These are phyloP conservation scores for Streptanthus diversifolius DNA, from an alignment of 345 rosid genomes.

Conservation along the genomic window DNA sequence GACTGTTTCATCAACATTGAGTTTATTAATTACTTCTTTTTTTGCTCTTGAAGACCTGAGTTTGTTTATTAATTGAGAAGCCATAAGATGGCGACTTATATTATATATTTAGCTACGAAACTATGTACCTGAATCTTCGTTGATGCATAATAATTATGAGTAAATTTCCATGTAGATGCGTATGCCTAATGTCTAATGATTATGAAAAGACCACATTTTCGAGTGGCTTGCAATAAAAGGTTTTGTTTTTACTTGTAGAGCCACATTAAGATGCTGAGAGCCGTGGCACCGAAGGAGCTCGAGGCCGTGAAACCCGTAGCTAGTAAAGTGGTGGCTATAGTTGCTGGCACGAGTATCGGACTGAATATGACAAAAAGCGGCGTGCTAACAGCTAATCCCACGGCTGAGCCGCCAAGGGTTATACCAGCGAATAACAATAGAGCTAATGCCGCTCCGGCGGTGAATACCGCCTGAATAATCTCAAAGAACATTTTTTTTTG, in stretches of 20 bases:
- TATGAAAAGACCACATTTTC: not conserved
- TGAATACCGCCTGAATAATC: conserved; percentile 13
- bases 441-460: conserved; percentile 54
- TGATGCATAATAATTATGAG: not conserved
- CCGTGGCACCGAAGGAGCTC: conserved; percentile 54
- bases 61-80: not conserved
- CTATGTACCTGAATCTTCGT: not conserved
- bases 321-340: conserved; percentile 44
- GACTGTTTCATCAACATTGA: not conserved
- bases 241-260: conserved; percentile 45
- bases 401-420: conserved; percentile 52
- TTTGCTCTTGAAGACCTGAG: too few relatives aligned
- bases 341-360: conserved; percentile 75
- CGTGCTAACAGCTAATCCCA: conserved; percentile 56
- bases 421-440: conserved; percentile 56
- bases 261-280: conserved; percentile 54
- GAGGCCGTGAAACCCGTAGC: conserved; percentile 60
- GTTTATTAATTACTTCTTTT: not conserved
- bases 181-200: not conserved
- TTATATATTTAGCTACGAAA: not conserved
- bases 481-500: conserved; percentile 16
- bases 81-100: not conserved
- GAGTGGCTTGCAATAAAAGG: not conserved
- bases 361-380: conserved; percentile 73
- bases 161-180: not conserved